phyloP scores from a whole-genome alignment of 331 rosid species.

The Erythrophleum ivorense region DNA sequence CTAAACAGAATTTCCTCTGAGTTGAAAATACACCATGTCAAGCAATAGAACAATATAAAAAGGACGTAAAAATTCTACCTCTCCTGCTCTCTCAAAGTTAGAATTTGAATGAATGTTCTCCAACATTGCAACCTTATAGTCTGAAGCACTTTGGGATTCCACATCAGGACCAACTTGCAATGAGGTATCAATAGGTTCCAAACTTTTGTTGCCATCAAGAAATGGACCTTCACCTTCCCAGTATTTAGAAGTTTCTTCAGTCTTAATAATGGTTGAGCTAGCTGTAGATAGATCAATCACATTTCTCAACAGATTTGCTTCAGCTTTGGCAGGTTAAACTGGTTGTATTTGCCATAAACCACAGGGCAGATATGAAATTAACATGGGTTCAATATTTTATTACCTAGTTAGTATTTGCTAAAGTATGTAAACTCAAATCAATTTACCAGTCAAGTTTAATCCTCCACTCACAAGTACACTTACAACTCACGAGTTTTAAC shows the following conservation, averaged over 20 bases:
- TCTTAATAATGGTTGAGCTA: constrained; percentile 19
- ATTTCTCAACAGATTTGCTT: constrained; percentile 38
- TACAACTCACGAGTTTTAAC: background rate
- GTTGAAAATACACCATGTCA: constrained; percentile 19
- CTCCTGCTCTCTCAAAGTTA: constrained; percentile 25
- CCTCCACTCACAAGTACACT: background rate
- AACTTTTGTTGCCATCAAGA: constrained; percentile 26
- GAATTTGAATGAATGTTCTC: constrained; percentile 34
- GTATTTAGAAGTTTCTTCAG: constrained; percentile 26
- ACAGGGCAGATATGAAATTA: constrained; percentile 23
- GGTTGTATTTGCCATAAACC: constrained; percentile 36
- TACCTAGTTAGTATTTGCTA: background rate
- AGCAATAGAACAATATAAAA: constrained; percentile 12
- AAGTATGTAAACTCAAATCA: background rate
- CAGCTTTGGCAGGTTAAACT: constrained; percentile 33
- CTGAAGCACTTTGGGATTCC: constrained; percentile 36
- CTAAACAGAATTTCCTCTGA: constrained; percentile 33
- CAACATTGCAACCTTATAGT: constrained; percentile 4
- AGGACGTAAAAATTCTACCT: constrained; percentile 32
- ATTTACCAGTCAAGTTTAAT: background rate
- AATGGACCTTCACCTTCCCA: constrained; percentile 45
- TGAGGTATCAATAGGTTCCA: constrained; percentile 29
- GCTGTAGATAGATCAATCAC: constrained; percentile 31
- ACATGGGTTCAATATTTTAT: background rate
- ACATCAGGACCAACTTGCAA: constrained; percentile 26